Evolutionary conservation across 768 basidiomycete species (phyloP).

Genomic region (Daedaleopsis sinensis): DNA sequence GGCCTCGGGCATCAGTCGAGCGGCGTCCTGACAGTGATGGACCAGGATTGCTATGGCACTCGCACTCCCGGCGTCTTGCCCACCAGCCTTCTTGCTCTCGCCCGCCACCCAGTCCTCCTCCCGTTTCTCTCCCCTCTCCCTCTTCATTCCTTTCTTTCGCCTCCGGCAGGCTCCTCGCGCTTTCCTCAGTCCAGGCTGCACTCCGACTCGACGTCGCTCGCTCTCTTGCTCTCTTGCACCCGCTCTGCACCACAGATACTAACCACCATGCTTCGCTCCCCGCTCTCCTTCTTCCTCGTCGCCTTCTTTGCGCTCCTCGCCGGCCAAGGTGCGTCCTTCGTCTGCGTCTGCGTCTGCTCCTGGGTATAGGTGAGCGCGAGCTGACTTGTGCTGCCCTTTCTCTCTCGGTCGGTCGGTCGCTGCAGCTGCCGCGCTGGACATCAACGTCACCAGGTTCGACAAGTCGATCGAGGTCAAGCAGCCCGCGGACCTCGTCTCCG

Average conservation of each 20-base stretch:
- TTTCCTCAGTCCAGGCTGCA: conserved; percentile 12
- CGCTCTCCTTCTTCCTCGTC: conserved; percentile 28
- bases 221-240: conserved; percentile 9
- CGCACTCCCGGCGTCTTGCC: not conserved
- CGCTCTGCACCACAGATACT: no score
- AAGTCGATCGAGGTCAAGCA: conserved; percentile 38
- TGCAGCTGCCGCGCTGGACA: conserved; percentile 37
- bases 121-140: conserved; percentile 17
- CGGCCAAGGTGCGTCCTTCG: conserved; percentile 52
- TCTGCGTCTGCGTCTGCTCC: no score
- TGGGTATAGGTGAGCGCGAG: not conserved
- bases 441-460: conserved; percentile 51
- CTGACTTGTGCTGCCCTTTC: not conserved
- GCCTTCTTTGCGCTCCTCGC: conserved; percentile 48
- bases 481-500: conserved; percentile 47
- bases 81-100: conserved; percentile 2
- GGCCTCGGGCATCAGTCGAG: not conserved
- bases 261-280: not conserved
- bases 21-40: no score
- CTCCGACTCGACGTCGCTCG: conserved; percentile 27
- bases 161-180: conserved; percentile 38
- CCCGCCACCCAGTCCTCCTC: conserved; percentile 8
- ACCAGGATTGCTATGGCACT: conserved; percentile 22
- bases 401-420: conserved; percentile 11
- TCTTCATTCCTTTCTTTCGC: conserved; percentile 21